Evolutionary conservation across 768 basidiomycete genomes (phyloP).

Genomic region (Antrodiella citrinella): DNA sequence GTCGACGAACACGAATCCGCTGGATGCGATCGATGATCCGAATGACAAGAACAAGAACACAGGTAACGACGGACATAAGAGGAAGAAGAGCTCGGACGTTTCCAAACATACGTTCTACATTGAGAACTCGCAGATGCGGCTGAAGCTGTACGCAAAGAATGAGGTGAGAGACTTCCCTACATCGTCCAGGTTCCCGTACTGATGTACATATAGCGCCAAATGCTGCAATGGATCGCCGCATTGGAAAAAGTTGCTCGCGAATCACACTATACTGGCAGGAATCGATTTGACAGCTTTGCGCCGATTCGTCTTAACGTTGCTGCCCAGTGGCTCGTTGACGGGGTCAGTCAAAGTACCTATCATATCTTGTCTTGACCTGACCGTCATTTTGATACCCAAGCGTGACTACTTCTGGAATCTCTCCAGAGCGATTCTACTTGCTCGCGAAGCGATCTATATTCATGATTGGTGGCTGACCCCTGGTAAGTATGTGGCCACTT

Average conservation of each 20-base stretch:
- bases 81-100: constrained; percentile 48
- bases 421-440: constrained; percentile 82
- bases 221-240: constrained; percentile 94
- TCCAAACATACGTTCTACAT: constrained; percentile 95
- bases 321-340: constrained; percentile 97
- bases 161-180: constrained; percentile 42
- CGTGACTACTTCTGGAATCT: constrained; percentile 99
- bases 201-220: constrained; percentile 58
- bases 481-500: no score
- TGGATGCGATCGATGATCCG: constrained; percentile 26
- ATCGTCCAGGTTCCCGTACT: constrained; percentile 3
- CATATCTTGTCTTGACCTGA: no score
- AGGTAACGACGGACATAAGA: constrained; percentile 31
- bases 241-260: constrained; percentile 71
- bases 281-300: constrained; percentile 92
- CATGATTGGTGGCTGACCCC: constrained; percentile 99
- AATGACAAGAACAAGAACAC: constrained; percentile 24
- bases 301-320: constrained; percentile 90
- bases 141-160: constrained; percentile 83
- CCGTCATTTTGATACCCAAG: constrained; percentile 36
- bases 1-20: constrained; percentile 63
- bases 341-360: no score
- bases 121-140: constrained; percentile 79
- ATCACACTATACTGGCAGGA: constrained; percentile 70
- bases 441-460: constrained; percentile 84